Evolutionary conservation across 805 yeast genomes (phyloP).

Genomic region (Yarrowia keelungensis): DNA sequence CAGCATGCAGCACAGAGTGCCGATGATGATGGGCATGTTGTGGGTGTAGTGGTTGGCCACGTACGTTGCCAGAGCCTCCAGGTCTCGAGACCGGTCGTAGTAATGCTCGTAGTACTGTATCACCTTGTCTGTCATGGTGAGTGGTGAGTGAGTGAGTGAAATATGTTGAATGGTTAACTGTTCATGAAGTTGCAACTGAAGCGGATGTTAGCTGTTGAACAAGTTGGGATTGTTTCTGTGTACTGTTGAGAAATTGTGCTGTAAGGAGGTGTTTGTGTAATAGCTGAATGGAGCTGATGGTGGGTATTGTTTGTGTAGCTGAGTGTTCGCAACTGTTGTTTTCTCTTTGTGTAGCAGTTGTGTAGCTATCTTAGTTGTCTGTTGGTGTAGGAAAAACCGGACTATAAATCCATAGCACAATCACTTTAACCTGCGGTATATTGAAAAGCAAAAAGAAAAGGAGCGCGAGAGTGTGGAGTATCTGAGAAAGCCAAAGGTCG

Average conservation of each 20-base stretch:
- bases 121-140: slow-evolving; percentile 29
- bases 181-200: background rate
- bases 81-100: slow-evolving; percentile 18
- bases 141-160: background rate
- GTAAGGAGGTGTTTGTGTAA: too few species aligned
- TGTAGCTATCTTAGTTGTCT: too few species aligned
- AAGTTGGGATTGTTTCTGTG: too few species aligned
- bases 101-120: slow-evolving; percentile 27
- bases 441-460: background rate
- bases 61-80: slow-evolving; percentile 32
- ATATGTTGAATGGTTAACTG: background rate
- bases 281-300: too few species aligned
- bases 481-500: background rate
- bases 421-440: slow-evolving; percentile 10
- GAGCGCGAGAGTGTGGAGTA: slow-evolving; percentile 17
- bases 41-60: slow-evolving; percentile 35
- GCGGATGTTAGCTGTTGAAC: too few species aligned
- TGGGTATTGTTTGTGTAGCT: too few species aligned
- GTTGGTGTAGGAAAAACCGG: background rate
- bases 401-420: slow-evolving; percentile 7
- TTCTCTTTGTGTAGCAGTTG: too few species aligned
- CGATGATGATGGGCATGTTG: slow-evolving; percentile 36
- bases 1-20: slow-evolving; percentile 29
- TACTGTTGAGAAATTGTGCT: too few species aligned
- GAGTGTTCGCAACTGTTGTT: too few species aligned